A percentile compares a stretch with the other conserved stretches of the same genome.
Evolutionary conservation across 139 green algal genomes (phyloP).

Genomic region (Micractinium conductrix): DNA sequence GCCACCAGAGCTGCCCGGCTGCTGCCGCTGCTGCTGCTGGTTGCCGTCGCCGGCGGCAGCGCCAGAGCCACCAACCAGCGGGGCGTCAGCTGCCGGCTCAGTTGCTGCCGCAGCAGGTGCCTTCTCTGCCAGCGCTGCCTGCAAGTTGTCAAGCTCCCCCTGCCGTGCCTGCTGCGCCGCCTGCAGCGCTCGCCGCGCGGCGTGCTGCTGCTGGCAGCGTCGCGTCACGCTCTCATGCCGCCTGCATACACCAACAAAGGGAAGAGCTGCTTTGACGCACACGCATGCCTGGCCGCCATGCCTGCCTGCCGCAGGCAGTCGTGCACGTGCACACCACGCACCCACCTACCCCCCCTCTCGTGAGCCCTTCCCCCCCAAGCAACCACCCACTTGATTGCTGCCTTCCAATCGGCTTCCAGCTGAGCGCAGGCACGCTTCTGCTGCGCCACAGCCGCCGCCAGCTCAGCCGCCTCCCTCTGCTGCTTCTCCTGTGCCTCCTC

Average conservation of each 20-base stretch:
- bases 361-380: no score
- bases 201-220: conserved; percentile 2
- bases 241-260: background rate
- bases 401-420: background rate
- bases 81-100: background rate
- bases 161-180: background rate
- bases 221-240: background rate
- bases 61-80: background rate
- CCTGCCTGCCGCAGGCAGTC: background rate
- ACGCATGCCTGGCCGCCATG: no score
- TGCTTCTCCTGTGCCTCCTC: background rate
- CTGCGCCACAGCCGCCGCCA: background rate
- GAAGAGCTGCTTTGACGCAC: no score
- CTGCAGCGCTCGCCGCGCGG: background rate
- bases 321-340: background rate
- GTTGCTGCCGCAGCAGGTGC: no score
- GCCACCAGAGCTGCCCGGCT: background rate
- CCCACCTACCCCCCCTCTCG: background rate
- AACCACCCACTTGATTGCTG: background rate
- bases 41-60: background rate
- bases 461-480: background rate
- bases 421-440: background rate
- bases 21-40: background rate
- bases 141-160: background rate
- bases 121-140: conserved; percentile 1